phyloP scores from a whole-genome alignment of 192 early-diverging fungal genomes.

The Gamsiella multidivaricata region DNA sequence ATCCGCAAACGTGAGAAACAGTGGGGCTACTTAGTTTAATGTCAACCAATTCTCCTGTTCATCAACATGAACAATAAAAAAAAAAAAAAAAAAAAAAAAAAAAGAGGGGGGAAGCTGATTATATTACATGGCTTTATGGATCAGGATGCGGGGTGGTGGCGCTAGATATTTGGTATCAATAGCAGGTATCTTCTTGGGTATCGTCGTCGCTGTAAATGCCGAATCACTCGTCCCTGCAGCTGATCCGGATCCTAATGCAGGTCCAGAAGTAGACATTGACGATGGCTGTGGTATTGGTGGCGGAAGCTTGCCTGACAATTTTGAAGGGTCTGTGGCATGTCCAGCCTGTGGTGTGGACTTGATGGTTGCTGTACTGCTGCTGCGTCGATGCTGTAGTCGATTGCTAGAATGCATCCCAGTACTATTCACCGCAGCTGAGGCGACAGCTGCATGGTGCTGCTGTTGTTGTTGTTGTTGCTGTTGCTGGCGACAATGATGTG shows the following conservation, averaged over 20 bases:
- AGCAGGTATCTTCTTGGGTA: constrained; percentile 14
- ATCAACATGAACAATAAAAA: not conserved
- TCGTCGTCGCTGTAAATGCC: not conserved
- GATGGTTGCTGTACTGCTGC: not conserved
- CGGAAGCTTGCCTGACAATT: too few relatives aligned
- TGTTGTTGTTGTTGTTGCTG: constrained; percentile 31
- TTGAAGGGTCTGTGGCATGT: not conserved
- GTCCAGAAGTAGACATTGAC: too few relatives aligned
- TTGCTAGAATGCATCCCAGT: too few relatives aligned
- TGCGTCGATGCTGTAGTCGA: not conserved
- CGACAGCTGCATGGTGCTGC: constrained; percentile 4
- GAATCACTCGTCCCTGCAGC: not conserved
- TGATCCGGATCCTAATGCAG: not conserved
- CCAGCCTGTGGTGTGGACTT: not conserved
- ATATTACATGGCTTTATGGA: constrained; percentile 44
- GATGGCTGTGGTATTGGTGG: too few relatives aligned
- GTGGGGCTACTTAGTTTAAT: constrained; percentile 31
- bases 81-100: not conserved
- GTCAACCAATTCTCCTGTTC: too few relatives aligned
- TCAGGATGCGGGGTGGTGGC: constrained; percentile 40
- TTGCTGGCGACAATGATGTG: constrained; percentile 25
- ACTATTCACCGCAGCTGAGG: too few relatives aligned
- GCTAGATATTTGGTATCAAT: constrained; percentile 45
- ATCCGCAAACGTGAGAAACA: constrained; percentile 58
- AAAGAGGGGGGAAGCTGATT: not conserved